phyloP scores from a whole-genome alignment of 2,329 filamentous ascomycete species.

The Elsinoe perseae region DNA sequence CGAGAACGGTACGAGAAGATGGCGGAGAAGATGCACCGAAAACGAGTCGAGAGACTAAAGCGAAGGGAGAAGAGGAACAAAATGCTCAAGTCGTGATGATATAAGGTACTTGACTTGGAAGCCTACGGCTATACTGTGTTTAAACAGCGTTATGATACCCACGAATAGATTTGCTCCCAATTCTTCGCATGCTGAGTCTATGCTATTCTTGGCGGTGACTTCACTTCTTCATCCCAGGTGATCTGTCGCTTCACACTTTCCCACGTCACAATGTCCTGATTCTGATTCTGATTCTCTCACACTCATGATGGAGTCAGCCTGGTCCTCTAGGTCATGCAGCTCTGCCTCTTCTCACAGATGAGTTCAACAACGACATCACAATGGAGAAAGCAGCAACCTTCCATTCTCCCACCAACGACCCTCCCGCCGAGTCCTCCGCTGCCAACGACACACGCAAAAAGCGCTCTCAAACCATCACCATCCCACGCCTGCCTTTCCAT shows the following conservation, averaged over 20 bases:
- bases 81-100: conserved; percentile 46
- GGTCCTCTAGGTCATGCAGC: no score
- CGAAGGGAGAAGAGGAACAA: conserved; percentile 95
- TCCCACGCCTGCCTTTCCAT: conserved; percentile 2
- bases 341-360: no score
- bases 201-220: conserved; percentile 6
- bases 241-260: neutral
- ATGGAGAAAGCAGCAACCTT: conserved; percentile 15
- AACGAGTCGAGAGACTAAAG: conserved; percentile 87
- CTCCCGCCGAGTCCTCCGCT: neutral
- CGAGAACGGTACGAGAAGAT: conserved; percentile 87
- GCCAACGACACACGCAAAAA: neutral
- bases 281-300: no score
- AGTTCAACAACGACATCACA: neutral
- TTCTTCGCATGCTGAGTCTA: neutral
- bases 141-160: conserved; percentile 15
- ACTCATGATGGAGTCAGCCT: no score
- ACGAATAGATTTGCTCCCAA: neutral
- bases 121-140: conserved; percentile 14
- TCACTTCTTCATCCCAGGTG: neutral
- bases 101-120: neutral
- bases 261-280: neutral
- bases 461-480: neutral
- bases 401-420: neutral
- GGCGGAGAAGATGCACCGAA: conserved; percentile 96